A percentile compares a stretch with the other conserved stretches of the same genome.
These are phyloP conservation scores for Aureobasidium sp. DNA, from an alignment of 2,329 filamentous ascomycete genomes.

Conservation along the genomic window DNA sequence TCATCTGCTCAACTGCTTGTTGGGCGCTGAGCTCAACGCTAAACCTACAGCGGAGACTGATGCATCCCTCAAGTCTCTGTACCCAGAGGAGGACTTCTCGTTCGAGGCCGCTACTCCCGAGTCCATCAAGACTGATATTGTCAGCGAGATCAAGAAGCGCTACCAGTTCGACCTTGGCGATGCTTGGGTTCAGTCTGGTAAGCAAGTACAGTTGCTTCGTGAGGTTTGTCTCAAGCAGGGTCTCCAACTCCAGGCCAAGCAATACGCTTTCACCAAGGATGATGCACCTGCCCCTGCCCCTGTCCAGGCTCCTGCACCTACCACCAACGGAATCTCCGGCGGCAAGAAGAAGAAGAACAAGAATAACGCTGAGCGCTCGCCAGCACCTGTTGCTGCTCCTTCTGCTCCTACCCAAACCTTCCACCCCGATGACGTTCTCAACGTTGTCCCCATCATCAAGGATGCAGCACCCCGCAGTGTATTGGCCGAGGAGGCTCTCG, in stretches of 20 bases:
- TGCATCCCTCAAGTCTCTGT: conserved; percentile 63
- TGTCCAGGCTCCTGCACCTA: conserved; percentile 26
- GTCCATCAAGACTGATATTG: conserved; percentile 60
- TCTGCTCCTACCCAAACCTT: conserved; percentile 58
- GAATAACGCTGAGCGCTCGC: conserved; percentile 43
- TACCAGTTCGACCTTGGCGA: conserved; percentile 69
- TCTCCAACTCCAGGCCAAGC: conserved; percentile 74
- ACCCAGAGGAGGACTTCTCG: conserved; percentile 71
- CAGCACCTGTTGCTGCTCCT: conserved; percentile 38
- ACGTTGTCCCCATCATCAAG: conserved; percentile 91
- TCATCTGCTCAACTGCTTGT: conserved; percentile 87
- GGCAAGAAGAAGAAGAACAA: conserved; percentile 53
- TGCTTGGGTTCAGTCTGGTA: conserved; percentile 61
- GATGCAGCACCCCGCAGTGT: conserved; percentile 86
- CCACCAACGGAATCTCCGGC: conserved; percentile 27
- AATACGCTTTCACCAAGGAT: conserved; percentile 59
- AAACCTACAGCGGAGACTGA: conserved; percentile 74
- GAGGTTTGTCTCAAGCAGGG: conserved; percentile 86
- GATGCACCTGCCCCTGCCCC: conserved; percentile 18
- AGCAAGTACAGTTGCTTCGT: conserved; percentile 76
- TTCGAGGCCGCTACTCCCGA: conserved; percentile 76
- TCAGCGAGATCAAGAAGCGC: conserved; percentile 62
- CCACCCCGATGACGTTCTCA: conserved; percentile 75
- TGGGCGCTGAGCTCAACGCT: conserved; percentile 70
- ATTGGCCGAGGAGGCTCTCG: conserved; percentile 89